Evolutionary conservation across 1,284 basidiomycete species (phyloP).

Genomic region (Schizophyllum amplum): DNA sequence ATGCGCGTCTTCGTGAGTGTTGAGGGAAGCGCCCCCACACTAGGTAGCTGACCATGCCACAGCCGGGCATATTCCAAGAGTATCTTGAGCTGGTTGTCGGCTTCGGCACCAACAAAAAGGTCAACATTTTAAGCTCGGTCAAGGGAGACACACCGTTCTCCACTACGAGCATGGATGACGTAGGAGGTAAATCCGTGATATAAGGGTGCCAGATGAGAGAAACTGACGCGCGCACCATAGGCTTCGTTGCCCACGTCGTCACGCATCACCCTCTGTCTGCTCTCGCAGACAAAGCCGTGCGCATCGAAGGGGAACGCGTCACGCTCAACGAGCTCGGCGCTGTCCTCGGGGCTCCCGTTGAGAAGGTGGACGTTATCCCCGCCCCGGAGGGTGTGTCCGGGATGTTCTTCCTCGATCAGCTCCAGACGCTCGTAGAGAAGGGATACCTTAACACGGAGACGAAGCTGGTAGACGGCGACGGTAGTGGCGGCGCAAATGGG

Average conservation of each 20-base stretch:
- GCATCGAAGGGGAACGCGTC: slow-evolving; percentile 20
- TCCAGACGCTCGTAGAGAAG: neutral
- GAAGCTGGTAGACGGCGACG: neutral
- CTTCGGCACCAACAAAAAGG: slow-evolving; percentile 5
- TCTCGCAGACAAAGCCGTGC: slow-evolving; percentile 17
- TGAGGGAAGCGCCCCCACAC: neutral
- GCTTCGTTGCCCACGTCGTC: slow-evolving; percentile 23
- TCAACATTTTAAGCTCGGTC: slow-evolving; percentile 14
- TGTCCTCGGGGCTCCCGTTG: slow-evolving; percentile 12
- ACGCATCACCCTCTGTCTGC: slow-evolving; percentile 17
- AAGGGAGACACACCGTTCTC: slow-evolving; percentile 14
- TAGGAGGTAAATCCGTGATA: slow-evolving; percentile 10
- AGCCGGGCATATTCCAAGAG: slow-evolving; percentile 18
- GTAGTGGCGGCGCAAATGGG: neutral
- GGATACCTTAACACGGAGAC: neutral
- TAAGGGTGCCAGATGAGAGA: neutral
- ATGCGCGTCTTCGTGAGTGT: slow-evolving; percentile 14
- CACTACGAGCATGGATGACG: slow-evolving; percentile 15
- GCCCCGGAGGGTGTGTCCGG: neutral
- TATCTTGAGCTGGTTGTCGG: slow-evolving; percentile 11
- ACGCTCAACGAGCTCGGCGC: slow-evolving; percentile 16
- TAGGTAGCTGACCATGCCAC: neutral
- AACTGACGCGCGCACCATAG: slow-evolving; percentile 6
- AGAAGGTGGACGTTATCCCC: slow-evolving; percentile 12
- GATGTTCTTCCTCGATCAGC: neutral